Conservation (phyloP, 2,329 filamentous ascomycete species). For the Phaeosphaeria sp. region DNA sequence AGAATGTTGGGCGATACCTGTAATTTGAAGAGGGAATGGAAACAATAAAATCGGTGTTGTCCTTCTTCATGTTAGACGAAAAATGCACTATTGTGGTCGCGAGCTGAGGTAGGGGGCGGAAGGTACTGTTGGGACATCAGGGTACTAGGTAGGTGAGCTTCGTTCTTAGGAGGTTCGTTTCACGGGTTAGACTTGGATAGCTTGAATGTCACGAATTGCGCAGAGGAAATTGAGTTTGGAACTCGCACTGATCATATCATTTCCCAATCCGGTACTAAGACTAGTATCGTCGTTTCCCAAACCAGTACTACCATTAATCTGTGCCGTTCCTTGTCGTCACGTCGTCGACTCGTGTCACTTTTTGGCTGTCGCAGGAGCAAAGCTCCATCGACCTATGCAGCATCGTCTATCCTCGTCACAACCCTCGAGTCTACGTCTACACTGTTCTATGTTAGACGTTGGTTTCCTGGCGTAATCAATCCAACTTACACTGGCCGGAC, state of each 20-base stretch:
- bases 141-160: background rate
- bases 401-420: background rate
- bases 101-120: background rate
- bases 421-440: conserved; percentile 9
- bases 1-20: too few relatives aligned
- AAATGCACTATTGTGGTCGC: too few relatives aligned
- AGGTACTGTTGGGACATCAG: background rate
- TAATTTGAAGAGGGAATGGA: too few relatives aligned
- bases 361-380: conserved; percentile 12
- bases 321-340: conserved; percentile 5
- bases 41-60: too few relatives aligned
- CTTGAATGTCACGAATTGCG: background rate
- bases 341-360: conserved; percentile 9
- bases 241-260: conserved; percentile 18
- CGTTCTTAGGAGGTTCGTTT: background rate
- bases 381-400: conserved; percentile 10
- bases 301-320: conserved; percentile 18
- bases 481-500: conserved; percentile 34
- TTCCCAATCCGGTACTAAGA: conserved; percentile 14
- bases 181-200: background rate
- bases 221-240: background rate
- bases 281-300: conserved; percentile 15
- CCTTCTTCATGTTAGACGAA: too few relatives aligned
- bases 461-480: too few relatives aligned
- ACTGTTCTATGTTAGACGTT: too few relatives aligned